These are phyloP conservation scores for Aspergillus luchuensis DNA, from an alignment of 2,329 filamentous ascomycete genomes.

Conservation along the genomic window DNA sequence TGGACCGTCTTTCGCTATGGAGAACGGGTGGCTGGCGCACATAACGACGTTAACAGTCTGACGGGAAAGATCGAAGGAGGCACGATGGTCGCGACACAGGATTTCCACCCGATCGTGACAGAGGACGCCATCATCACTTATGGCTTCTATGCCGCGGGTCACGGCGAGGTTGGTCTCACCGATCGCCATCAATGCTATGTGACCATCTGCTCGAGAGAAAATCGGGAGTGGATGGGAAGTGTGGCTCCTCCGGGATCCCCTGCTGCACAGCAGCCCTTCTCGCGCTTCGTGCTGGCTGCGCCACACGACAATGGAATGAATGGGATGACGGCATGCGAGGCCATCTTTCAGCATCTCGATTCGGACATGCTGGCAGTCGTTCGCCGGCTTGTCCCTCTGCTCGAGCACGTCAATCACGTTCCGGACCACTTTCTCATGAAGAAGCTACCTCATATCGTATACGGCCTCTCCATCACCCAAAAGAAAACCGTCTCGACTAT, in stretches of 20 bases:
- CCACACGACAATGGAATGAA: slow-evolving; percentile 10
- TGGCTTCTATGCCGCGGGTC: slow-evolving; percentile 6
- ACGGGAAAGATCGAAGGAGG: background rate
- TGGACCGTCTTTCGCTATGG: slow-evolving; percentile 7
- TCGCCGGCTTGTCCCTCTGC: slow-evolving; percentile 1
- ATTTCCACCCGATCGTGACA: slow-evolving; percentile 4
- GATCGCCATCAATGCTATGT: slow-evolving; percentile 7
- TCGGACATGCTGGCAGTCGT: slow-evolving; percentile 1
- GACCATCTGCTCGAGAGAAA: background rate
- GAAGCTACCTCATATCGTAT: slow-evolving; percentile 10
- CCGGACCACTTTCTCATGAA: slow-evolving; percentile 5
- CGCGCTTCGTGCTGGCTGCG: slow-evolving; percentile 6
- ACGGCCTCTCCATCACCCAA: slow-evolving; percentile 9
- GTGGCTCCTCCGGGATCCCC: background rate
- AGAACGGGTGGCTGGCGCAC: background rate
- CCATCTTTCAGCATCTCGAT: slow-evolving; percentile 4
- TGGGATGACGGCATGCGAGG: slow-evolving; percentile 5
- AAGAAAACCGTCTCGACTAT: slow-evolving; percentile 4
- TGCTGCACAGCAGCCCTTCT: slow-evolving; percentile 3
- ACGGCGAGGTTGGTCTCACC: slow-evolving; percentile 5
- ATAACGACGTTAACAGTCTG: slow-evolving; percentile 2
- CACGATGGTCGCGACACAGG: slow-evolving; percentile 4
- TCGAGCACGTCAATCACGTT: slow-evolving; percentile 4
- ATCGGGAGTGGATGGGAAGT: slow-evolving; percentile 4
- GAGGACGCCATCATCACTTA: slow-evolving; percentile 10